These are phyloP conservation scores for Periconia sp. DNA, from an alignment of 2,329 filamentous ascomycete species.

Conservation along the genomic window DNA sequence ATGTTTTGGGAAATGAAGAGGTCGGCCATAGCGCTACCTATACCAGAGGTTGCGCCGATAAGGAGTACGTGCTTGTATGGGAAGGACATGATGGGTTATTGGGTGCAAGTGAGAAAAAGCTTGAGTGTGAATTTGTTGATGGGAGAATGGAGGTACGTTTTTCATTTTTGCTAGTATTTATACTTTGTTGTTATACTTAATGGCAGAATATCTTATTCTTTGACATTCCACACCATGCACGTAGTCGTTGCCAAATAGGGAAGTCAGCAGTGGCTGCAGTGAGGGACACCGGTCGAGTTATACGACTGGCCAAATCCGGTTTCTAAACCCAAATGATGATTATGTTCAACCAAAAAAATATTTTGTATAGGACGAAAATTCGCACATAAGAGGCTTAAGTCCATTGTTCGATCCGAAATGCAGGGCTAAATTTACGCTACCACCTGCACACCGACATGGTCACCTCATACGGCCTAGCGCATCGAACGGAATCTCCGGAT, in stretches of 20 bases:
- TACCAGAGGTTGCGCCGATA: constrained; percentile 58
- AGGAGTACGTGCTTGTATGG: constrained; percentile 59
- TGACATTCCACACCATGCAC: neutral
- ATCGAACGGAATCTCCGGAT: no score
- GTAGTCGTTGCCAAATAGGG: neutral
- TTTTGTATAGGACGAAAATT: neutral
- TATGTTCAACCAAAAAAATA: neutral
- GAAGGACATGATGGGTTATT: constrained; percentile 49
- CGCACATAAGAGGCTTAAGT: no score
- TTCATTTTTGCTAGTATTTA: neutral
- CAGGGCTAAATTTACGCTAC: no score
- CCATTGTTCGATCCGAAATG: no score
- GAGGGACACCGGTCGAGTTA: neutral
- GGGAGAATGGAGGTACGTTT: neutral
- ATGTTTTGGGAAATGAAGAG: constrained; percentile 52
- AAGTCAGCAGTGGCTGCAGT: neutral
- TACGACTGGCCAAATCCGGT: neutral
- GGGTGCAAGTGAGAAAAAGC: no score
- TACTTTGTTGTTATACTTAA: neutral
- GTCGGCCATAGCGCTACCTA: constrained; percentile 53
- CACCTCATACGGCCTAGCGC: neutral
- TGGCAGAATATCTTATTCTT: neutral
- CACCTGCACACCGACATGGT: no score
- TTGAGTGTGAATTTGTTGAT: neutral
- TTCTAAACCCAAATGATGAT: neutral